Evolutionary conservation across 2,329 filamentous ascomycete genomes (phyloP), one percentile per base, ranked within the genome.

Genomic region (Microcyclospora pomicola): DNA sequence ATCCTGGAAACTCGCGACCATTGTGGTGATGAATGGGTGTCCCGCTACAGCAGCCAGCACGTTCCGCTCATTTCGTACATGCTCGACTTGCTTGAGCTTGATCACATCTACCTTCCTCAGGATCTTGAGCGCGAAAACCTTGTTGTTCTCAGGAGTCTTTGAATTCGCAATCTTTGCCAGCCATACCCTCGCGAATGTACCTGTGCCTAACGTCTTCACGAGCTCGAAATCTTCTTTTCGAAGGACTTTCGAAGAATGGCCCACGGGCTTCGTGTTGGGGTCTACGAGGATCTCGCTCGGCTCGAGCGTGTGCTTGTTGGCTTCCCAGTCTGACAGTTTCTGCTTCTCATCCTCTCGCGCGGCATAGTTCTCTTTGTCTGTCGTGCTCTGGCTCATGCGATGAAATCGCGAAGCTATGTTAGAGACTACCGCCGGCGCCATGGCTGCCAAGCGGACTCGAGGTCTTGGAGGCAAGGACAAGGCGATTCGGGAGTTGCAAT

Each of bases 71-170:
- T 87, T 82, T 43, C 81, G 79, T 38, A 88, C 82, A 60, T 91
- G 83, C 61, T 88, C 82, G 49, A 88, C 78, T 56, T 91, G 83
- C 67, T 88, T 88, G 41, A 88, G 71, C 46, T 79, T 79, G 58
- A 91, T 80, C 33, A 91, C 79, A 52, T 72, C 69, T 34, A 64
- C 62, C 52, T 72, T 72, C 48, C 81, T 75, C 47, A 88, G 61
- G 39, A 86, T 84, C 68, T 88, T 88, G 52, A 88, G 69, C 33
- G 82, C 82, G 60, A 79, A 87, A n/a, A 87, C 80, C 49, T 76
- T 72, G 53, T 71, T 67, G 44, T 67, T 65, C 50, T 79, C 73
- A 4, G 30, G 30, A 31, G 30, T 31, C 34, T 58, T 50, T 27
- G 39, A 31, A 47, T 69, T 68, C 31, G 72, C 69, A 29, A 82